Conservation (phyloP, 2,329 filamentous ascomycete genomes). For the Arthrobotrys pseudoclavata region DNA sequence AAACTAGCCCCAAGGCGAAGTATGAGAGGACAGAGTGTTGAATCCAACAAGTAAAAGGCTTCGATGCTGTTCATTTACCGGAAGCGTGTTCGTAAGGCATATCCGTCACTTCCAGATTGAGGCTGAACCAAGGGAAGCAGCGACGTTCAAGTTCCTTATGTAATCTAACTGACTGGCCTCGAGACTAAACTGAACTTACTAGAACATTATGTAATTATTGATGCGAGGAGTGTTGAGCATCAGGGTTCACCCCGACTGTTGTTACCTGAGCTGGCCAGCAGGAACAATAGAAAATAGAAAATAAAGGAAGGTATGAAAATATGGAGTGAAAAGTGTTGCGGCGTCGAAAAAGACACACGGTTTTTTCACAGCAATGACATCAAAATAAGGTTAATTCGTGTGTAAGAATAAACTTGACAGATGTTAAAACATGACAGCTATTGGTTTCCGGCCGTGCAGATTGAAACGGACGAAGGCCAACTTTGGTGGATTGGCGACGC, state of each 20-base stretch:
- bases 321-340: slow-evolving; percentile 38
- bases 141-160: slow-evolving; percentile 6
- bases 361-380: slow-evolving; percentile 23
- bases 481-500: slow-evolving; percentile 40
- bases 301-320: not conserved
- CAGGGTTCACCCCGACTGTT: not conserved
- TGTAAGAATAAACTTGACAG: slow-evolving; percentile 23
- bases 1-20: not conserved
- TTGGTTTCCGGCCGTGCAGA: slow-evolving; percentile 29
- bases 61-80: not conserved
- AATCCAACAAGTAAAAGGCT: not conserved
- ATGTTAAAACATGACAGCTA: slow-evolving; percentile 6
- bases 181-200: slow-evolving; percentile 14
- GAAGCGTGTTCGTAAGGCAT: not conserved
- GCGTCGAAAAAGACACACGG: slow-evolving; percentile 22
- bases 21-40: slow-evolving; percentile 5
- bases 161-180: slow-evolving; percentile 26
- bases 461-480: slow-evolving; percentile 21
- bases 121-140: not conserved
- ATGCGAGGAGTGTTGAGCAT: slow-evolving; percentile 16
- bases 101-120: not conserved
- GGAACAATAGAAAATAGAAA: not conserved
- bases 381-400: slow-evolving; percentile 57
- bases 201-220: slow-evolving; percentile 15
- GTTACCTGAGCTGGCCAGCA: not conserved